Base-by-base conservation (phyloP, 495 filamentous ascomycete species). In the Penicillium antarcticum region DNA sequence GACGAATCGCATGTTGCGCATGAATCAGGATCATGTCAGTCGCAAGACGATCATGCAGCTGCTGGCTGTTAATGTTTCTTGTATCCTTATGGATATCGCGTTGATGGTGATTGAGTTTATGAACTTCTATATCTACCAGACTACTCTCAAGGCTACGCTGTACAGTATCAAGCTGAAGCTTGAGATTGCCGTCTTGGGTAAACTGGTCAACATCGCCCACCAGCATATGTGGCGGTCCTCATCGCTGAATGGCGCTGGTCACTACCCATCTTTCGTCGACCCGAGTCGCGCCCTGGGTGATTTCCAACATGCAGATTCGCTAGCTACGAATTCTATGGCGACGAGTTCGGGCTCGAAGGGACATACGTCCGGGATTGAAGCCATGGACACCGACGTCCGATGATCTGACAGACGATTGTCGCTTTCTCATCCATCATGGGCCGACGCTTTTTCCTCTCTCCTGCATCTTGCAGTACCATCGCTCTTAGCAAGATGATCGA, bases 51-150 rank as follows among this genome's bases (percentile, higher is more conserved):
- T 66, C 18, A 16, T 66, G 35, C 62, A 66, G 37, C 49, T 66
- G 37, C 60, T 66, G 21, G 62, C 62, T 1, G 62, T 66, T 35
- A 66, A 66, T 36, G 57, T 63, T 8, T 42, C 60, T 34, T 66
- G 62, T 66, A 60, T 66, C 17, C 40, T 66, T 18, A 66, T 66
- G 62, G 62, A 66, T 48, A 63, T 66, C 18, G 62, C 62, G 1
- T 38, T 66, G 52, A 66, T 66, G 62, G 31, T 55, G 19, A 66
- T 63, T 38, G 62, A 66, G 52, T 66, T 66, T 19, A 63, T 54
- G 56, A 56, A 66, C 35, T 63, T 63, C 23, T 66, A 66, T 43
- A 63, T 66, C 45, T 66, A 61, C 48, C 62, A 66, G 31, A 66
- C 62, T 0, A 66, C 62, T 13, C 56, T 66, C 39, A 66, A 66